These are phyloP conservation scores for Daedalea quercina DNA, from an alignment of 768 basidiomycete species.

Conservation along the genomic window DNA sequence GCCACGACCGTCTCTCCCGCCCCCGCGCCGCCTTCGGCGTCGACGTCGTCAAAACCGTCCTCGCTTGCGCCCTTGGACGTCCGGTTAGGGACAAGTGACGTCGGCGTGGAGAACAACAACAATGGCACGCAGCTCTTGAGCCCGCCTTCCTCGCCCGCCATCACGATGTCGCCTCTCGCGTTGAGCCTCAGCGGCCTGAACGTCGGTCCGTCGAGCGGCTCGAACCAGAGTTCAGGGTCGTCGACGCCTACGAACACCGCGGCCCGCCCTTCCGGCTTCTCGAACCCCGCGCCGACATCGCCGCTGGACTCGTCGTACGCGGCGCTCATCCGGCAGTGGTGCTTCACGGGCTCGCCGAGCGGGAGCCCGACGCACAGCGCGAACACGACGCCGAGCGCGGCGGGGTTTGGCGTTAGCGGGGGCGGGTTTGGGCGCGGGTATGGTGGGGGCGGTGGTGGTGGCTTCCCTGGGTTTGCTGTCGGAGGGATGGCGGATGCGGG, in stretches of 20 bases:
- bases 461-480: constrained; percentile 20
- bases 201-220: neutral
- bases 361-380: constrained; percentile 12
- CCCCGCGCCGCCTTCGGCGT: neutral
- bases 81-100: neutral
- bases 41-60: neutral
- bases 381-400: constrained; percentile 16
- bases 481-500: constrained; percentile 17
- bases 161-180: constrained; percentile 4
- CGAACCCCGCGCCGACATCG: neutral
- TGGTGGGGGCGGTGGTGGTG: constrained; percentile 9
- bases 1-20: neutral
- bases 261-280: neutral
- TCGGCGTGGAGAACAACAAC: neutral
- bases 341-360: constrained; percentile 38
- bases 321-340: constrained; percentile 61
- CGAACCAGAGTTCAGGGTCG: neutral
- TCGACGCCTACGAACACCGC: neutral
- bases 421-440: constrained; percentile 16
- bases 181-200: neutral
- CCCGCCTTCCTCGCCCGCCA: constrained; percentile 17
- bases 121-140: constrained; percentile 14
- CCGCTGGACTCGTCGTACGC: constrained; percentile 39
- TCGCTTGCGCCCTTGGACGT: constrained; percentile 4
- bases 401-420: constrained; percentile 8